Evolutionary conservation across 2,329 filamentous ascomycete genomes (phyloP), one percentile per base, ranked within the genome.

Genomic region (Exophiala bonariae): DNA sequence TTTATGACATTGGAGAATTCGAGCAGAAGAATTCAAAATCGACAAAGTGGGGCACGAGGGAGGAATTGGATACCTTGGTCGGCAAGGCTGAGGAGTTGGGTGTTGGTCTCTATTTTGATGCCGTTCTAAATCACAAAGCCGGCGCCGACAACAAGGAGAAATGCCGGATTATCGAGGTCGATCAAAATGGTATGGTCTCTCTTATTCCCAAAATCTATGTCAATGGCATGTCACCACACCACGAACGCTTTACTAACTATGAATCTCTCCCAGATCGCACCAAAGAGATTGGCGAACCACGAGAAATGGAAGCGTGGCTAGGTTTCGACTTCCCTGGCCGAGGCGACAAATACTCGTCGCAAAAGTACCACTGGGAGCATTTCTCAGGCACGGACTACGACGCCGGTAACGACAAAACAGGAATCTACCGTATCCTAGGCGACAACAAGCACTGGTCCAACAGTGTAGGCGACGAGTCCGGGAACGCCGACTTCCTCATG

Each of bases 1-100:
- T 89, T 11, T 86, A 82, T 57, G 83, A 86, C 52, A 65, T 86
- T 2, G 85, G 85, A 23, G 85, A 89, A 61, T 89, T 88, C 57
- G 79, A 87, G 33, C 83, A 87, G 60, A 88, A 88, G 61, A 82
- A 81, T 14, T 63, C 71, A 0, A 67, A 67, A 4, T 68, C 70
- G 2, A 88, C 85, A 1, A 88, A 87, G 72, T 89, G 84, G 84
- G 85, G 85, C 2, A 69, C 72, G 2, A 81, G 80, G 58, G 74
- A 79, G 35, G 82, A 87, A 45, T 67, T 89, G 13, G 55, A 77
- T 2, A 68, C 72, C 14, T 63, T 89, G 38, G 66, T 71, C 2
- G 64, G 71, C 16, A 65, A 68, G 10, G 82, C 82, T 0, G 70
- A 76, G 41, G 66, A 75, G 30, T 56, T 75, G 18, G 78, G 76